phyloP scores from a whole-genome alignment of 306 rosid genomes.

The Fragaria iinumae region DNA sequence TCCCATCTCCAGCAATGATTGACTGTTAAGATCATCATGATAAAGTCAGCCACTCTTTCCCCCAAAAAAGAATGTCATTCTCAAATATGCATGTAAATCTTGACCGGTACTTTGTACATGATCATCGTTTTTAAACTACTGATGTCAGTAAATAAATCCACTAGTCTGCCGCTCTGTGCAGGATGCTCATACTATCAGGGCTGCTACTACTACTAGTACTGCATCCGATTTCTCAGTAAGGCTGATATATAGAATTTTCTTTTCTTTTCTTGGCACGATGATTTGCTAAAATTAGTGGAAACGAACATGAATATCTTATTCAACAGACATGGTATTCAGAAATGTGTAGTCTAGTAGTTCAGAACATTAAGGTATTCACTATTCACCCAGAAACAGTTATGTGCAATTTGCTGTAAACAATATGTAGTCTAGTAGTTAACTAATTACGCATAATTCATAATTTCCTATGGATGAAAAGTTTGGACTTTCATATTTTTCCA shows the following conservation, averaged over 20 bases:
- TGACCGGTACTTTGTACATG: background rate
- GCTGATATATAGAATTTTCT: background rate
- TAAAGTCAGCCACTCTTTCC: slow-evolving; percentile 25
- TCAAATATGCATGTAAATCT: background rate
- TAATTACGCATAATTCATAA: background rate
- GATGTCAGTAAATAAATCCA: background rate
- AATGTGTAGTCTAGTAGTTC: background rate
- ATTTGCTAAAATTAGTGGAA: background rate
- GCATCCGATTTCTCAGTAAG: background rate
- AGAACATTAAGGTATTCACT: too few relatives aligned
- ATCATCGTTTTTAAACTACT: background rate
- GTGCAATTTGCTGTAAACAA: background rate
- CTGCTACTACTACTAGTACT: background rate
- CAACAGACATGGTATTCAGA: background rate
- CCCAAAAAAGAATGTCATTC: background rate
- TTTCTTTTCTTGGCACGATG: background rate
- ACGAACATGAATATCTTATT: background rate
- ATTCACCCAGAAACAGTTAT: too few relatives aligned
- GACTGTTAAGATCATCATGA: slow-evolving; percentile 55
- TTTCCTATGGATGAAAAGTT: background rate
- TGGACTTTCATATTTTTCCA: background rate
- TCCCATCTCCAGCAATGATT: slow-evolving; percentile 98
- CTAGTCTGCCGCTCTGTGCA: background rate
- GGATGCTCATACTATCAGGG: background rate
- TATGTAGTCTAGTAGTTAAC: background rate